Base-by-base conservation (phyloP, 768 basidiomycete species). In the Rhodotorula graminis region DNA sequence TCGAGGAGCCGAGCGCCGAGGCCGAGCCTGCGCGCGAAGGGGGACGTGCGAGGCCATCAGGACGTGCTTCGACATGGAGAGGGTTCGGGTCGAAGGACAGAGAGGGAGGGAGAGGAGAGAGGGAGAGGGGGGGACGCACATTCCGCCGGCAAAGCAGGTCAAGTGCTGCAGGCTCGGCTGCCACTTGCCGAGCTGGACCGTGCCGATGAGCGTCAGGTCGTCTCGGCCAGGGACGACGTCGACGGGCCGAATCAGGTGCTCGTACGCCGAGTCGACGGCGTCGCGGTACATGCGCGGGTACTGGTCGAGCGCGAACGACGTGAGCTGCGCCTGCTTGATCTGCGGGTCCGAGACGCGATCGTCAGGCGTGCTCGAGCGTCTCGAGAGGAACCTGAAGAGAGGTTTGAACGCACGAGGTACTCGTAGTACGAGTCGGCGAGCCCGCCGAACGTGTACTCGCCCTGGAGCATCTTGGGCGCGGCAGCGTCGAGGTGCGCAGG, bases 321-420 rank as follows among this genome's bases (percentile, higher is more conserved):
- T 76, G 9, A 84, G 78, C 61, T 82, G 82, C 59, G 80, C 79
- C 58, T 81, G 78, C 72, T 84, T 84, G 80, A 84, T 82, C 71
- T 71, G 59, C 33, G 21, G 6, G 50, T 1, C 8, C 16, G 50
- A 3, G 21, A n/a, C 2, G 9, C 19, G 18, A 10, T 37, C 44
- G 44, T 46, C 44, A 46, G 44, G 5, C 44, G 11, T 6, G 44
- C 44, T 18, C 44, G 6, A 12, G 44, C 44, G 2, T 18, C 14
- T 12, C 14, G 44, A 46, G 18, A 14, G 42, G 42, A 44, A 15
- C n/a, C 14, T 14, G 23, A 42, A 40, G 14, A n/a, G 18, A 16
- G 44, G 46, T 3, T 23, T 31, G 21, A 27, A 58, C 73, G 18
- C 23, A 74, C 70, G 15, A 77, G 65, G 69, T 77, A 77, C 50